phyloP scores from a whole-genome alignment of 306 rosid species.

The Gleditsia sinensis region DNA sequence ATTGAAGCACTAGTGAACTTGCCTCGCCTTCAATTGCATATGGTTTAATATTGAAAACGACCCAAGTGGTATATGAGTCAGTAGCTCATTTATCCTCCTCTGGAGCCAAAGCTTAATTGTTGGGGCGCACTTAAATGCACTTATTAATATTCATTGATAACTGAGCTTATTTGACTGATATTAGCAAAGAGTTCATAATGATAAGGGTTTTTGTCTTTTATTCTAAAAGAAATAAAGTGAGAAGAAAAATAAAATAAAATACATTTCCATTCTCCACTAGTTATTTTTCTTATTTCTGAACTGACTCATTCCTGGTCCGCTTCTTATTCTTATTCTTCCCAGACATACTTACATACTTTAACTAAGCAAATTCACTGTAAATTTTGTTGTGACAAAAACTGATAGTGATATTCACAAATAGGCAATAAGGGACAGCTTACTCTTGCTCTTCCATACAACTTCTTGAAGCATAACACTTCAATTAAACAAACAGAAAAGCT shows the following conservation, averaged over 20 bases:
- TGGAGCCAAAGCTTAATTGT: background rate
- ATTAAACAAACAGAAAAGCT: background rate
- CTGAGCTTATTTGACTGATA: too few species aligned
- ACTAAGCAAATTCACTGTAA: background rate
- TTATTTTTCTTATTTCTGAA: background rate
- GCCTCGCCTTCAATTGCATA: background rate
- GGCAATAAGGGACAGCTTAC: constrained; percentile 34
- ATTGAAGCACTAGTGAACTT: background rate
- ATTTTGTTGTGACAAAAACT: constrained; percentile 4
- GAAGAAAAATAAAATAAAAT: too few species aligned
- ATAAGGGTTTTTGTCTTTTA: too few species aligned
- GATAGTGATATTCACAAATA: background rate
- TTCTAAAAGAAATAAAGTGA: too few species aligned
- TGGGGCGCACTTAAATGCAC: background rate
- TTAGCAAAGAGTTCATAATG: too few species aligned
- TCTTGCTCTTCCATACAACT: too few species aligned
- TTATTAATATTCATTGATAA: background rate
- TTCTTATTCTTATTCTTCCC: background rate
- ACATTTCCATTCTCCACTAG: too few species aligned
- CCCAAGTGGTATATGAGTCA: constrained; percentile 9
- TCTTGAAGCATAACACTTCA: constrained; percentile 9
- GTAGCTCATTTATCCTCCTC: constrained; percentile 9
- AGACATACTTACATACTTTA: background rate
- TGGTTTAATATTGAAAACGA: background rate
- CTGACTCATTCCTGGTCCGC: background rate